Evolutionary conservation across 768 basidiomycete genomes (phyloP).

Genomic region (Megacollybia marginata): DNA sequence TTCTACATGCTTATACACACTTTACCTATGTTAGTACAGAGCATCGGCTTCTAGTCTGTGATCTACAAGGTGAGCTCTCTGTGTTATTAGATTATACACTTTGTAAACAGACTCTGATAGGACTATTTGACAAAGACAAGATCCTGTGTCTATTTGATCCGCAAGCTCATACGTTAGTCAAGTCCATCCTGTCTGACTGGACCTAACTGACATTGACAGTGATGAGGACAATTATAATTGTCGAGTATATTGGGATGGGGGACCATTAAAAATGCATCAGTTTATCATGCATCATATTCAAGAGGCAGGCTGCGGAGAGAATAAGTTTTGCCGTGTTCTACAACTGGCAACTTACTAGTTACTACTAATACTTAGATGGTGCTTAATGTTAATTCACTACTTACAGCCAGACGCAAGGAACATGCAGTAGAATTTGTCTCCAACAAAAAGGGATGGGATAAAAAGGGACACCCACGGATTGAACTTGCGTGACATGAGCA

Average conservation of each 20-base stretch:
- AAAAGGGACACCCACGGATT: no score
- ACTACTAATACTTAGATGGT: no score
- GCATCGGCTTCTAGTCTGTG: constrained; percentile 14
- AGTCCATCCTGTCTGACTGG: background rate
- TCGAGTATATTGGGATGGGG: constrained; percentile 13
- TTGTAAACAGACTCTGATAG: constrained; percentile 4
- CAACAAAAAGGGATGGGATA: no score
- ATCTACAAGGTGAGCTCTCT: constrained; percentile 17
- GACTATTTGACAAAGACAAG: constrained; percentile 4
- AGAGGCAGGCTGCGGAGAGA: background rate
- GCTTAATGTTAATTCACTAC: no score
- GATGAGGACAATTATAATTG: background rate
- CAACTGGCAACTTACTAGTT: no score
- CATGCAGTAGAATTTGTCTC: no score
- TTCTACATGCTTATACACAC: constrained; percentile 21
- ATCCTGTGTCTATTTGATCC: constrained; percentile 19
- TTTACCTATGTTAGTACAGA: constrained; percentile 17
- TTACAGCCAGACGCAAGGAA: no score
- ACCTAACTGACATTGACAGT: background rate
- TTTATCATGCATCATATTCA: constrained; percentile 2
- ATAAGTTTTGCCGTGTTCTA: background rate
- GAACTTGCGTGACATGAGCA: no score
- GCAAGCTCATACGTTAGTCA: constrained; percentile 15
- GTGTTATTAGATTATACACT: background rate
- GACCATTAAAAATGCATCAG: constrained; percentile 4